These are phyloP conservation scores for Lathyrus tuberosus DNA, from an alignment of 306 rosid species.

Conservation along the genomic window DNA sequence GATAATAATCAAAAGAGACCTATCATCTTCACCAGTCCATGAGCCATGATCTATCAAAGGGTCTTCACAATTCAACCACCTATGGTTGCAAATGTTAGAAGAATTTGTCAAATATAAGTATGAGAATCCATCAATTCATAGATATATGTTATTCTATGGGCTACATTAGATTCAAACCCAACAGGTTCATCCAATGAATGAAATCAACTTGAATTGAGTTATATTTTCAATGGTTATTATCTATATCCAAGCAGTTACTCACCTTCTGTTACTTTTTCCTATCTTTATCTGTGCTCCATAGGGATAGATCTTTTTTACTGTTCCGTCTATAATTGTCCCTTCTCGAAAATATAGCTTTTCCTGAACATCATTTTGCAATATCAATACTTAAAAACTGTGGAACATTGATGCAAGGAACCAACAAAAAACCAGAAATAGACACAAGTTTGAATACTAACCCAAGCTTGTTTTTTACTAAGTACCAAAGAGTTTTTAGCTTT, in stretches of 20 bases:
- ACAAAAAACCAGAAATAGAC: conserved; percentile 30
- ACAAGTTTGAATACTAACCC: conserved; percentile 64
- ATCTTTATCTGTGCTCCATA: conserved; percentile 91
- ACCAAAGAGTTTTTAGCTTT: conserved; percentile 77
- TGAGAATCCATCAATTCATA: conserved; percentile 26
- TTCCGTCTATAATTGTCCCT: conserved; percentile 86
- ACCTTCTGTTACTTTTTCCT: conserved; percentile 75
- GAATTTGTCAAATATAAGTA: conserved; percentile 26
- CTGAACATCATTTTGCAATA: conserved; percentile 49
- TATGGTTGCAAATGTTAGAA: conserved; percentile 42
- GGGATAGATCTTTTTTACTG: conserved; percentile 70
- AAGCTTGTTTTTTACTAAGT: conserved; percentile 84
- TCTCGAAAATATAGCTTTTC: conserved; percentile 69
- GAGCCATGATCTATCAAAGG: conserved; percentile 72
- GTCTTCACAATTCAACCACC: conserved; percentile 97
- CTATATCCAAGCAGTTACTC: conserved; percentile 30
- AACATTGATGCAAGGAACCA: conserved; percentile 14
- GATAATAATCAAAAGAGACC: conserved; percentile 60
- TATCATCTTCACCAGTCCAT: conserved; percentile 79
- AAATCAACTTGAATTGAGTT: conserved; percentile 4
- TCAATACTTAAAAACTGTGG: background rate
- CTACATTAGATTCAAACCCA: conserved; percentile 12
- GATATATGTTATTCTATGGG: conserved; percentile 15
- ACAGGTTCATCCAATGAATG: conserved; percentile 20
- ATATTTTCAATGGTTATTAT: conserved; percentile 20